Conservation (phyloP, 805 yeast genomes). For the Myxozyma udenii region DNA sequence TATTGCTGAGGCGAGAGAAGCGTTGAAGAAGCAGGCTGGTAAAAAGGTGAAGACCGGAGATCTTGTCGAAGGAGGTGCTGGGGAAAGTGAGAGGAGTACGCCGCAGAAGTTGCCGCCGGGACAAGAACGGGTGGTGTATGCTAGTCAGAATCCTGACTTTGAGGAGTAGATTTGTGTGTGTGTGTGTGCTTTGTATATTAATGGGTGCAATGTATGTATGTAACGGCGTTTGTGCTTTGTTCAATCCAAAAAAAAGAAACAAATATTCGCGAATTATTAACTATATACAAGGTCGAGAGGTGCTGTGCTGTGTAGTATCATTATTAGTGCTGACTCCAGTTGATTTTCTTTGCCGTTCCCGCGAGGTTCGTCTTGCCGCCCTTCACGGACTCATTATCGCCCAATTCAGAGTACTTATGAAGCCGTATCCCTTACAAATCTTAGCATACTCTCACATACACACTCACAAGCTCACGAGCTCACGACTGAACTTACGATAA, state of each 20-base stretch:
- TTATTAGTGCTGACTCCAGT: slow-evolving; percentile 14
- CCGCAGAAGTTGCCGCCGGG: slow-evolving; percentile 23
- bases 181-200: background rate
- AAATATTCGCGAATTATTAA: no score
- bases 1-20: slow-evolving; percentile 21
- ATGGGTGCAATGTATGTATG: no score
- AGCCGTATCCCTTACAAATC: slow-evolving; percentile 51
- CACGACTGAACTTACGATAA: background rate
- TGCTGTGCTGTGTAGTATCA: no score
- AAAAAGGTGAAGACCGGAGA: background rate
- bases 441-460: background rate
- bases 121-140: slow-evolving; percentile 13
- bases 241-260: no score
- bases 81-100: background rate
- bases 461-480: background rate
- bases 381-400: slow-evolving; percentile 80
- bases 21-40: background rate
- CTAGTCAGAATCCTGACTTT: slow-evolving; percentile 23
- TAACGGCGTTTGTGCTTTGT: no score
- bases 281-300: no score
- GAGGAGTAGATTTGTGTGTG: slow-evolving; percentile 3
- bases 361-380: slow-evolving; percentile 27
- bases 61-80: background rate
- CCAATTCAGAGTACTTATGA: slow-evolving; percentile 80
- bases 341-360: slow-evolving; percentile 16